These are phyloP conservation scores for Podila epicladia DNA, from an alignment of 192 early-diverging fungal species.

Conservation along the genomic window DNA sequence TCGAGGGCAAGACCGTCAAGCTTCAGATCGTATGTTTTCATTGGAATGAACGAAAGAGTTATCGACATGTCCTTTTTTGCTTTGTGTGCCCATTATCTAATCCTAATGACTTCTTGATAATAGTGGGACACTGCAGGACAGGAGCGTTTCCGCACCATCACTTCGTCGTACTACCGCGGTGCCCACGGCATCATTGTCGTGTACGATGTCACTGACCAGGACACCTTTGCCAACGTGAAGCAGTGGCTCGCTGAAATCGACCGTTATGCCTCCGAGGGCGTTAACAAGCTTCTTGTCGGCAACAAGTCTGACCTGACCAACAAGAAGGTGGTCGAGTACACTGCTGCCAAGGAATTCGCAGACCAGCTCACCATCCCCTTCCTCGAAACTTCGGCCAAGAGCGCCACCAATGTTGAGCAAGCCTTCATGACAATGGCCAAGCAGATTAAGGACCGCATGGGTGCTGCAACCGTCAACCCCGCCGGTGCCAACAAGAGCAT, in stretches of 20 bases:
- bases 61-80: no score
- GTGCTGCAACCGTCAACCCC: slow-evolving; percentile 55
- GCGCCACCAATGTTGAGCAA: slow-evolving; percentile 97
- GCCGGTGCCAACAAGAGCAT: slow-evolving; percentile 59
- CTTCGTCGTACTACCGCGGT: slow-evolving; percentile 96
- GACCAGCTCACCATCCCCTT: slow-evolving; percentile 90
- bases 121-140: slow-evolving; percentile 79
- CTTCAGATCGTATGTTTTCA: slow-evolving; percentile 86
- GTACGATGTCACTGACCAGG: slow-evolving; percentile 97
- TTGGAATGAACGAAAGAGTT: no score
- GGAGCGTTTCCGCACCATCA: slow-evolving; percentile 99
- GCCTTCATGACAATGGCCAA: slow-evolving; percentile 99
- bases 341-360: slow-evolving; percentile 89
- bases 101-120: not conserved
- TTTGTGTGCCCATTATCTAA: not conserved
- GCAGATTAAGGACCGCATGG: slow-evolving; percentile 98
- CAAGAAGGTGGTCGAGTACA: slow-evolving; percentile 86
- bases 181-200: slow-evolving; percentile 99
- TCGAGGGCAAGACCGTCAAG: slow-evolving; percentile 98
- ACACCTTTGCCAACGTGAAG: slow-evolving; percentile 96
- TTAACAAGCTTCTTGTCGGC: slow-evolving; percentile 98
- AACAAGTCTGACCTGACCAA: slow-evolving; percentile 97
- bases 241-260: slow-evolving; percentile 99
- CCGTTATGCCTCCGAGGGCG: slow-evolving; percentile 95
- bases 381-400: slow-evolving; percentile 98